phyloP scores from a whole-genome alignment of 1,139 yeast genomes.

The Sugiyamaella neomexicana region DNA sequence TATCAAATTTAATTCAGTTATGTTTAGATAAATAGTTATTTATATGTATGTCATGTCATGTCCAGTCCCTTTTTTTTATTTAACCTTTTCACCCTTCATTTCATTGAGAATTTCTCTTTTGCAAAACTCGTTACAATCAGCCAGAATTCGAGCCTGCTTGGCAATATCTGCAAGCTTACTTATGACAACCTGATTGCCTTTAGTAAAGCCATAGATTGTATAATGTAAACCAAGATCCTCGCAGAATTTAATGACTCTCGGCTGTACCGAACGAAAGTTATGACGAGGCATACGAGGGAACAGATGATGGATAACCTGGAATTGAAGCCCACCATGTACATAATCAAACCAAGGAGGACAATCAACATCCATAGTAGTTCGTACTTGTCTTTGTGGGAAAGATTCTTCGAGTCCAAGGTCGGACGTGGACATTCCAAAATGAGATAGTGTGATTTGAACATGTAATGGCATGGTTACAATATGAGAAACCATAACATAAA shows the following conservation, averaged over 20 bases:
- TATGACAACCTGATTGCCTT: conserved; percentile 73
- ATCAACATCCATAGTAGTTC: conserved; percentile 94
- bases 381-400: conserved; percentile 75
- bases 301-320: conserved; percentile 86
- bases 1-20: neutral
- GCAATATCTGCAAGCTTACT: conserved; percentile 72
- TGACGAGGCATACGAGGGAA: conserved; percentile 90
- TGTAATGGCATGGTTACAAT: conserved; percentile 85
- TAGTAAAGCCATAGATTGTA: conserved; percentile 79
- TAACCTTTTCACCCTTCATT: neutral
- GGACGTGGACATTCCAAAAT: conserved; percentile 91
- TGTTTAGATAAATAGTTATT: neutral
- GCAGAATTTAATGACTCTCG: conserved; percentile 71
- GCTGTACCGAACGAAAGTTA: conserved; percentile 74
- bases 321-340: conserved; percentile 89
- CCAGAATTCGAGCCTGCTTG: conserved; percentile 70
- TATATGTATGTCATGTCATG: neutral
- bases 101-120: conserved; percentile 25
- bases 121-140: conserved; percentile 58
- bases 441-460: conserved; percentile 86
- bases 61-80: too few species aligned
- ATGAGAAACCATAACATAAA: conserved; percentile 71
- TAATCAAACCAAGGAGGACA: conserved; percentile 93
- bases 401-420: conserved; percentile 80
- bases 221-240: conserved; percentile 75